Percentiles rank a stretch among this genome's conserved stretches.
Conservation (phyloP, 495 filamentous ascomycete genomes). For the Penicillium taxi region DNA sequence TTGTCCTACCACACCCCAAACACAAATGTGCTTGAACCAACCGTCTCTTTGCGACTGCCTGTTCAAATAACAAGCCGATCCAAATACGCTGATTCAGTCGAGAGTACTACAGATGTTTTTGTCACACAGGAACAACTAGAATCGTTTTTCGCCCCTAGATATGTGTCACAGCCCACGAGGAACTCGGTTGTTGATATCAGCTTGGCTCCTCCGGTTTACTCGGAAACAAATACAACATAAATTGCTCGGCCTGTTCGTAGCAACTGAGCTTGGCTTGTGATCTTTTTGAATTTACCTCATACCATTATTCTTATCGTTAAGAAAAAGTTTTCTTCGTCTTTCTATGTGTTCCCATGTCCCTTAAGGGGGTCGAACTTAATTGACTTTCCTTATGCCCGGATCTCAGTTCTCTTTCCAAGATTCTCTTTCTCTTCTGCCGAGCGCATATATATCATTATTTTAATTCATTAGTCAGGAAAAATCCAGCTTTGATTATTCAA, state of each 20-base stretch:
- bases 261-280: conserved; percentile 1
- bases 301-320: neutral
- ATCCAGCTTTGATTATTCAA: no score
- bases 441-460: no score
- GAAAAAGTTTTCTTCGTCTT: neutral
- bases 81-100: conserved; percentile 13
- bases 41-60: conserved; percentile 60
- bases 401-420: no score
- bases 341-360: no score
- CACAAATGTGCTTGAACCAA: conserved; percentile 46
- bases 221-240: conserved; percentile 6
- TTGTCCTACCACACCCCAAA: conserved; percentile 53
- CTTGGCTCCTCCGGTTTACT: conserved; percentile 16
- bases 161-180: conserved; percentile 12
- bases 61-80: conserved; percentile 56
- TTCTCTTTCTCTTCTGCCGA: no score
- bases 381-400: no score
- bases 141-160: conserved; percentile 34
- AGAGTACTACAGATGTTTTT: conserved; percentile 11
- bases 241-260: neutral
- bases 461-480: no score
- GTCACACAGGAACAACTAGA: conserved; percentile 33
- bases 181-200: conserved; percentile 10
- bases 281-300: neutral
- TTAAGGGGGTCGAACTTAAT: no score